Conservation (phyloP, 2,329 filamentous ascomycete genomes). For the Ascochyta koolunga region DNA sequence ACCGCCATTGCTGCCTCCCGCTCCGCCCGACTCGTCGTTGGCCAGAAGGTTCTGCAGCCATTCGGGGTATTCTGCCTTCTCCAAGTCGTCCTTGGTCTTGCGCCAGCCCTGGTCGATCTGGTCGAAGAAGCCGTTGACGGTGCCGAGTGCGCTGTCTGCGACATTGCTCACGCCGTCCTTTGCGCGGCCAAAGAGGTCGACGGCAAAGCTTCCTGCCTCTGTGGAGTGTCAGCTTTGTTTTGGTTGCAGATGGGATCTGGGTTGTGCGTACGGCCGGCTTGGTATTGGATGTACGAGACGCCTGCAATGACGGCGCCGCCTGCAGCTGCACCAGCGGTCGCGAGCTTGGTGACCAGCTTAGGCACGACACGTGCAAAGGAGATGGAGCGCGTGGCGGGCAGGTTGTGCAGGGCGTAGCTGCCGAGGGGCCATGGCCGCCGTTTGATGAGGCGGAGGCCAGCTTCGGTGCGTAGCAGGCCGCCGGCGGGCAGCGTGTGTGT, state of each 20-base stretch:
- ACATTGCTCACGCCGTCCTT: constrained; percentile 72
- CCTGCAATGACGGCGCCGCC: constrained; percentile 86
- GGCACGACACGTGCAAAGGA: constrained; percentile 76
- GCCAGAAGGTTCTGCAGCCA: constrained; percentile 79
- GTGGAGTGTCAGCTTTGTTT: constrained; percentile 49
- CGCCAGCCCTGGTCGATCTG: constrained; percentile 84
- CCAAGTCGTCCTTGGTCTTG: constrained; percentile 78
- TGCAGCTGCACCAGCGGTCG: constrained; percentile 86
- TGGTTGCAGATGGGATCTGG: not conserved
- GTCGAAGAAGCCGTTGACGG: constrained; percentile 74
- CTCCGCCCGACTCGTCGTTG: constrained; percentile 47
- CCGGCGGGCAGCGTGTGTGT: constrained; percentile 43
- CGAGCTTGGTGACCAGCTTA: constrained; percentile 87
- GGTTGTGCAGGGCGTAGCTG: constrained; percentile 81
- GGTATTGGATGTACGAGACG: constrained; percentile 92
- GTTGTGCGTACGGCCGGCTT: constrained; percentile 75
- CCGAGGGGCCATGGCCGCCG: constrained; percentile 77
- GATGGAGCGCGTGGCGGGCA: constrained; percentile 66
- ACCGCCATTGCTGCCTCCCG: constrained; percentile 46
- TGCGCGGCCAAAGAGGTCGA: constrained; percentile 76
- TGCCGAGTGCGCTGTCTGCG: constrained; percentile 72
- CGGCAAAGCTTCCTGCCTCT: constrained; percentile 78
- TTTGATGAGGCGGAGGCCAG: constrained; percentile 43
- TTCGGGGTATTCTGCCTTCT: constrained; percentile 70
- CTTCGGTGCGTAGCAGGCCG: constrained; percentile 46